Base-by-base conservation (phyloP, 257 asterid species). In the Petrea volubilis region DNA sequence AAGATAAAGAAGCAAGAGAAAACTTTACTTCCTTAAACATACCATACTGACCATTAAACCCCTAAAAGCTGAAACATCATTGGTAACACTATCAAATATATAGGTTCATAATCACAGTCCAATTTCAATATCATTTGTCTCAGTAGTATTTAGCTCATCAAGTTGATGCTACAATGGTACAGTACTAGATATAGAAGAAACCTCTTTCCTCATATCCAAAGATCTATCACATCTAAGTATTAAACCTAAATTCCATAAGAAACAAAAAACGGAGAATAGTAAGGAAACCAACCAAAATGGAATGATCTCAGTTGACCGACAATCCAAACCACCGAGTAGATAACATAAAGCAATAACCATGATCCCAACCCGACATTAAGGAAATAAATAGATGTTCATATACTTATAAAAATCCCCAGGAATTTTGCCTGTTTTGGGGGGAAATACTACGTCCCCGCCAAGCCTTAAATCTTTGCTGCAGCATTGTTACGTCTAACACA, bases 271-370 rank as follows among this genome's bases (percentile, higher is more conserved):
- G 28, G 7, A 25, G 21, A 41, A 63, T 12, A 11, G 14, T 57
- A 8, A 34, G 38, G 13, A 72, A 64, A 63, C 25, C 57, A 73
- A 40, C 71, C 44, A 62, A 62, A 72, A 56, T 41, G 11, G 14
- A 21, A 53, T 29, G 28, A 29, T 72, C 15, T 36, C 8, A 27
- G n/a, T 40, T 73, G 15, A 43, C 41, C 8, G 25, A 20, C 38
- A 7, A 65, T 41, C 62, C 63, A 31, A 7, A 47, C 25, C 64
- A 59, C 21, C 43, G 50, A 20, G 63, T 47, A 5, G 40, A 28
- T 50, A 18, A 46, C 14, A 60, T 5, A 67, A 47, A 58, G 29
- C 18, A 46, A 9, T 25, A 44, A 47, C 57, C 36, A 57, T 5
- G 15, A 44, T 38, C 68, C 36, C 52, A 64, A 36, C 56, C 64